Base-by-base conservation (phyloP, 2,329 filamentous ascomycete species). In the Aspergillus quadricinctus region DNA sequence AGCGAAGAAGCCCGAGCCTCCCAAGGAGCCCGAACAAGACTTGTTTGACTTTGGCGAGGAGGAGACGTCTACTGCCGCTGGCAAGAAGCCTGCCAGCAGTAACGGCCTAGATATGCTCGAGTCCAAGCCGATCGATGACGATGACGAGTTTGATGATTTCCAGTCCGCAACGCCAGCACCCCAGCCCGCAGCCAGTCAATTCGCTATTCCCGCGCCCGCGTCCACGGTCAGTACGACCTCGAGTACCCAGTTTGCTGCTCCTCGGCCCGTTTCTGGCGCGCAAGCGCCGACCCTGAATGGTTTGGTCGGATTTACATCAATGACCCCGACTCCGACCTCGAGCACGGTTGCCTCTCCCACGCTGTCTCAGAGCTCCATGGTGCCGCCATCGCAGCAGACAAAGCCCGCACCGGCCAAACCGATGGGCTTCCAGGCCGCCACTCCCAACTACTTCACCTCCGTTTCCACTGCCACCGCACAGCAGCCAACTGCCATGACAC, bases 391-490 rank as follows among this genome's bases (percentile, higher is more conserved):
- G 58, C 72, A 61, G 59, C 72, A 61, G 65, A 77, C 64, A 66
- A 78, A 71, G 67, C 76, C 57, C 4, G 58, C 59, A 65, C 76
- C 79, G 49, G 72, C 81, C 4, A 84, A 85, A 70, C 81, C 85
- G 8, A 73, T 82, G 0, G 83, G 83, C 49, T 96, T 87, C 76
- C 90, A 95, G 75, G 83, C 89, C 1, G 75, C 87, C 1, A 87
- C 88, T 23, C 94, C 94, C 52, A 99, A 99, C 77, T 99, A 99
- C 79, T 99, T 93, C 75, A 92, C 91, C 53, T 94, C 91, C 0
- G 88, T 97, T 23, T 74, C 75, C 14, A 69, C 72, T 14, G 68
- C 70, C 37, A 56, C 68, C 27, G 53, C 73, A 35, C 69, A 75
- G 52, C 57, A 56, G 54, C 67, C 75, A 37, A 60, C 64, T 5